Evolutionary conservation across 305 asterid species (phyloP).

Genomic region (Fraxinus latifolia): DNA sequence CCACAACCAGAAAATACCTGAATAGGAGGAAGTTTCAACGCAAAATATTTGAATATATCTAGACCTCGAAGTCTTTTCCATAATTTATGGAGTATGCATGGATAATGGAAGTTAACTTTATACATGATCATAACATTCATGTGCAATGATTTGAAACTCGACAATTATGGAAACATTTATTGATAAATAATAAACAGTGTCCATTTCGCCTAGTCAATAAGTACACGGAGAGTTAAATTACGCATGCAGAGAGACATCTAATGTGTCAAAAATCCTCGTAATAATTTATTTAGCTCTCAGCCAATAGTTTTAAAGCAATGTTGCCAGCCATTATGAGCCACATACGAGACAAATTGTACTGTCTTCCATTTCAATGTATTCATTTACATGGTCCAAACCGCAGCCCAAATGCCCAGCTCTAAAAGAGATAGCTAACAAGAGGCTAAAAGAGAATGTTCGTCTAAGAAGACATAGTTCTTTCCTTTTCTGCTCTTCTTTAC

Average conservation of each 20-base stretch:
- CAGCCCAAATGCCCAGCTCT: not conserved
- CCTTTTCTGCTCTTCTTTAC: not conserved
- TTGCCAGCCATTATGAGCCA: not conserved
- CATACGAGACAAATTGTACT: not conserved
- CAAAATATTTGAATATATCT: not conserved
- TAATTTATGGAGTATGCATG: slow-evolving; percentile 8
- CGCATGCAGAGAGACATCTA: not conserved
- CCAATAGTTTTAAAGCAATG: slow-evolving; percentile 5
- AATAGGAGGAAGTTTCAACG: slow-evolving; percentile 20
- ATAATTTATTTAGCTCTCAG: slow-evolving; percentile 6
- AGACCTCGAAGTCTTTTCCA: slow-evolving; percentile 6
- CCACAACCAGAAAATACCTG: slow-evolving; percentile 80
- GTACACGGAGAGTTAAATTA: not conserved
- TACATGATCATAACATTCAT: not conserved
- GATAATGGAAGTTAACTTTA: not conserved
- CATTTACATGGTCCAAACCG: not conserved
- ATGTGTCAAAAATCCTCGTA: slow-evolving; percentile 10
- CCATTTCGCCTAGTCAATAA: slow-evolving; percentile 16
- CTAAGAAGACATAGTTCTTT: not conserved
- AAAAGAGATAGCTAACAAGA: slow-evolving; percentile 7
- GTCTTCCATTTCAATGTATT: not conserved
- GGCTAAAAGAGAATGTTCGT: not conserved
- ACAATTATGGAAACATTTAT: not conserved
- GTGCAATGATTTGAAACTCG: not conserved
- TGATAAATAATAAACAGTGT: not conserved